A percentile compares a stretch with the other conserved stretches of the same genome.
These are phyloP conservation scores for Spinellus fusiger DNA, from an alignment of 192 early-diverging fungal species.

Conservation along the genomic window DNA sequence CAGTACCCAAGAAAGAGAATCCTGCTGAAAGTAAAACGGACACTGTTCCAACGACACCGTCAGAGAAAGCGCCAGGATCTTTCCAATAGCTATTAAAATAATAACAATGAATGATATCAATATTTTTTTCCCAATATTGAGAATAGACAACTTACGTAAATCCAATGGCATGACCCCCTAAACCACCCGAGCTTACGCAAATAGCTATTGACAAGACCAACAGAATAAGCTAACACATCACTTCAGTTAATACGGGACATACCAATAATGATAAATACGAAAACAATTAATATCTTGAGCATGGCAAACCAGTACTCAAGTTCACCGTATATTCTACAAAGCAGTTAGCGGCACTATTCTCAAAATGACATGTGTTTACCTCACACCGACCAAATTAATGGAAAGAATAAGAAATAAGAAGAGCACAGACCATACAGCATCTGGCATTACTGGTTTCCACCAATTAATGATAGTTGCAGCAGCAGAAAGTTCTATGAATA, in stretches of 20 bases:
- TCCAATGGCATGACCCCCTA: constrained; percentile 45
- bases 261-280: constrained; percentile 70
- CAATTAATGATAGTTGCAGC: constrained; percentile 79
- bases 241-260: background rate
- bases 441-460: constrained; percentile 36
- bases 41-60: constrained; percentile 51
- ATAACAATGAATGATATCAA: background rate
- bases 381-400: constrained; percentile 57
- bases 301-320: constrained; percentile 75
- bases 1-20: constrained; percentile 84
- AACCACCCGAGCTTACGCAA: constrained; percentile 55
- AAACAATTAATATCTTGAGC: constrained; percentile 72
- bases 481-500: constrained; percentile 59
- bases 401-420: constrained; percentile 55
- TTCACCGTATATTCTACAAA: constrained; percentile 77
- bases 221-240: background rate
- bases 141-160: constrained; percentile 22
- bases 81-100: constrained; percentile 53
- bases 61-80: constrained; percentile 59
- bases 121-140: background rate
- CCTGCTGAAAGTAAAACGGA: constrained; percentile 67
- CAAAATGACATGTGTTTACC: background rate
- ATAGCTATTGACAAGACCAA: constrained; percentile 28
- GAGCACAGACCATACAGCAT: constrained; percentile 38
- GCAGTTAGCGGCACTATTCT: too few relatives aligned